Evolutionary conservation across 192 early-diverging fungal species (phyloP), one percentile per base, ranked within the genome.

Genomic region (Coemansia sp.): DNA sequence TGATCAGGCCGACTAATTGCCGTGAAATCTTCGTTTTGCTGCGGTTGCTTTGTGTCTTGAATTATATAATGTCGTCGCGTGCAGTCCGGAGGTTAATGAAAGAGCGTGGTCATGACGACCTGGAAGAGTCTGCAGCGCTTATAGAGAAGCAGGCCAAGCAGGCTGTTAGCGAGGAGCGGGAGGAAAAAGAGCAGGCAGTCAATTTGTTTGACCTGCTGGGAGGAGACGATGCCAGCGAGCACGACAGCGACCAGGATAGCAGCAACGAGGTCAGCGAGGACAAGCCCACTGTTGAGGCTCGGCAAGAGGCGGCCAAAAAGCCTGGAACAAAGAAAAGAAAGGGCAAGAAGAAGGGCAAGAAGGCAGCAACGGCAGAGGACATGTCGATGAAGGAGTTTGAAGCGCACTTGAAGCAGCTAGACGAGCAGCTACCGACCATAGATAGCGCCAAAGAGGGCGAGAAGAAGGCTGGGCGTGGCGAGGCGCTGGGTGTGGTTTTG

Each of bases 151-250:
- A 46, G 18, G 64, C 47, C 10, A 31, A 51, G 11, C 42, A 55
- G 3, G n/a, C 36, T 9, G 28, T 32, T 12, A 23, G 28, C 26
- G 53, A 67, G 12, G 57, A 56, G 23, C 6, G 15, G 12, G 52
- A 39, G 12, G 40, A 20, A 6, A 36, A 45, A 2, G 50, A 48
- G 5, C 37, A 47, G 36, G 18, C 10, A 8, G 26, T 31, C 6
- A 76, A 76, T 44, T 62, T 66, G 53, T 76, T 70, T 63, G 73
- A 66, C 51, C 59, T 76, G 21, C 60, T 76, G 73, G 62, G 55
- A 20, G 74, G 44, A n/a, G 46, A 56, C 40, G 53, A 46, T 16
- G 55, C 20, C 37, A 40, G 18, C 42, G 43, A 43, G 28, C 0
- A 38, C 30, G 21, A 8, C 38, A 34, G 38, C 36, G 12, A 51